A percentile compares a stretch with the other conserved stretches of the same genome.
Evolutionary conservation across 2,329 filamentous ascomycete species (phyloP).

Genomic region (Pestalotiopsis fici): DNA sequence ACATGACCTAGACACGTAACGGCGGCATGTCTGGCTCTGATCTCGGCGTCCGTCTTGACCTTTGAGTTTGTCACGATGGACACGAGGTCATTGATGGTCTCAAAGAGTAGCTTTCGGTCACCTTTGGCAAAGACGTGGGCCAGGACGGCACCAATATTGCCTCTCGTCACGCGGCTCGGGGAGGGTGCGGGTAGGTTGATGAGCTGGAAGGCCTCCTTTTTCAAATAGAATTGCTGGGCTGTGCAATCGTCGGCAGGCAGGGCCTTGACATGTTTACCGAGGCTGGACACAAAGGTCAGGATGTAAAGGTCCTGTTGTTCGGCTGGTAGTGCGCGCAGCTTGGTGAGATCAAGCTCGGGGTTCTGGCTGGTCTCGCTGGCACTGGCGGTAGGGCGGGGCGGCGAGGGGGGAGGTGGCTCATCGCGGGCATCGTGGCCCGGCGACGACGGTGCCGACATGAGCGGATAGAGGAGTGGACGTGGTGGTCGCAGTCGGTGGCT

Average conservation of each 20-base stretch:
- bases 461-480: slow-evolving; percentile 7
- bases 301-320: slow-evolving; percentile 97
- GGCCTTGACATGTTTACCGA: slow-evolving; percentile 76
- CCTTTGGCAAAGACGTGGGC: slow-evolving; percentile 81
- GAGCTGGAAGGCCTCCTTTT: slow-evolving; percentile 93
- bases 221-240: slow-evolving; percentile 86
- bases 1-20: slow-evolving; percentile 85
- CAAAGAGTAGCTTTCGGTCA: slow-evolving; percentile 88
- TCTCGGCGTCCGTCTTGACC: slow-evolving; percentile 72
- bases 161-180: slow-evolving; percentile 85
- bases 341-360: slow-evolving; percentile 84
- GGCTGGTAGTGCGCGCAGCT: slow-evolving; percentile 83
- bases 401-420: slow-evolving; percentile 19
- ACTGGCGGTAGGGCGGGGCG: slow-evolving; percentile 28
- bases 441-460: slow-evolving; percentile 30
- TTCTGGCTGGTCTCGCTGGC: slow-evolving; percentile 48
- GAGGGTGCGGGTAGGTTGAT: slow-evolving; percentile 79
- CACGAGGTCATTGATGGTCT: slow-evolving; percentile 88
- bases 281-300: slow-evolving; percentile 80
- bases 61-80: slow-evolving; percentile 74
- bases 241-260: slow-evolving; percentile 80
- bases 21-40: slow-evolving; percentile 82
- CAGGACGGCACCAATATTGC: slow-evolving; percentile 84
- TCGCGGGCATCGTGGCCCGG: slow-evolving; percentile 34
- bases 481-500: not conserved